phyloP scores from a whole-genome alignment of 108 stramenopile species.

The Fragilariopsis cylindrus region DNA sequence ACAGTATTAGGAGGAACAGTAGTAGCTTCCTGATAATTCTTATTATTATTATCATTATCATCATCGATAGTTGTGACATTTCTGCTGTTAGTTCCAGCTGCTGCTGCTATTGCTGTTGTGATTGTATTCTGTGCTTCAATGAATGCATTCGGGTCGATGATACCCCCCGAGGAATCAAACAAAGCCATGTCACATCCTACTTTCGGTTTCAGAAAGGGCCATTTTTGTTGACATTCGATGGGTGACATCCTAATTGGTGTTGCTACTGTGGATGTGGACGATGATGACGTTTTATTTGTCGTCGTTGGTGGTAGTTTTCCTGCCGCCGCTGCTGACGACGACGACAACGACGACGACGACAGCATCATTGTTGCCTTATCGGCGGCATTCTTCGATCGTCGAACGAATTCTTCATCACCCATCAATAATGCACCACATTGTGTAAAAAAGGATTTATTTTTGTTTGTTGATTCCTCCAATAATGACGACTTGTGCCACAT shows the following conservation, averaged over 20 bases:
- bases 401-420: constrained; percentile 1
- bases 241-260: background rate
- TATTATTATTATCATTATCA: too few relatives aligned
- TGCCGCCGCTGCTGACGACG: too few relatives aligned
- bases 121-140: background rate
- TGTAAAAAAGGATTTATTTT: background rate
- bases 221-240: background rate
- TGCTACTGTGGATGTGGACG: too few relatives aligned
- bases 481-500: background rate
- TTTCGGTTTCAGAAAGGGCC: constrained; percentile 10
- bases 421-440: background rate
- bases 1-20: background rate
- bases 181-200: background rate
- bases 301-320: too few relatives aligned
- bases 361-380: too few relatives aligned
- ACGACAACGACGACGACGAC: background rate
- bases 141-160: constrained; percentile 2
- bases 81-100: background rate
- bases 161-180: background rate
- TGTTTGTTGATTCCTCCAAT: background rate
- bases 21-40: too few relatives aligned
- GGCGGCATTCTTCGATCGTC: constrained; percentile 2
- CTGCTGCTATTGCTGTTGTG: background rate
- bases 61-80: too few relatives aligned
- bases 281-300: too few relatives aligned